These are phyloP conservation scores for Teratosphaeria destructans DNA, from an alignment of 2,329 filamentous ascomycete species.

Conservation along the genomic window DNA sequence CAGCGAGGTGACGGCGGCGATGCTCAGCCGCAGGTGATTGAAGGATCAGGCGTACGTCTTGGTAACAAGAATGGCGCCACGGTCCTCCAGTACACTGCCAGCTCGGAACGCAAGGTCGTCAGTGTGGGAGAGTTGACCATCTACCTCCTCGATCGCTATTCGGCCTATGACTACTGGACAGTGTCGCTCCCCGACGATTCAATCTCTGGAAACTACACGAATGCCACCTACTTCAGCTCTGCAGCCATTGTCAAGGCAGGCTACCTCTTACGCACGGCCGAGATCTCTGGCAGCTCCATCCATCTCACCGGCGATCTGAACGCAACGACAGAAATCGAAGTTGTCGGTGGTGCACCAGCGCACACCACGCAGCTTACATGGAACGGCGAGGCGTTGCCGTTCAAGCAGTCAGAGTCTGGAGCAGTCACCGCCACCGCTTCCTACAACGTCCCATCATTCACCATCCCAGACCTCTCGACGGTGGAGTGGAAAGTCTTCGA, in stretches of 20 bases:
- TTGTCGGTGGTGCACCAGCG: constrained; percentile 52
- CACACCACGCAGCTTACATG: constrained; percentile 48
- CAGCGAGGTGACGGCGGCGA: background rate
- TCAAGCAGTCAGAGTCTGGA: constrained; percentile 25
- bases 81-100: constrained; percentile 47
- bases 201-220: constrained; percentile 23
- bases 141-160: constrained; percentile 53
- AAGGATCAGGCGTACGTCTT: constrained; percentile 31
- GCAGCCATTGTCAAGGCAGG: constrained; percentile 52
- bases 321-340: constrained; percentile 53
- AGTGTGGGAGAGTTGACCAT: constrained; percentile 42
- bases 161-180: constrained; percentile 61
- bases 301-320: constrained; percentile 63
- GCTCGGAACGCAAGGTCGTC: constrained; percentile 42
- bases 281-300: constrained; percentile 46
- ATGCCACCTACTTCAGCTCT: constrained; percentile 23
- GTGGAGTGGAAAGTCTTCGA: constrained; percentile 61
- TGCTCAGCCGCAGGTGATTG: constrained; percentile 27
- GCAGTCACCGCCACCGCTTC: constrained; percentile 42
- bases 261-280: constrained; percentile 53
- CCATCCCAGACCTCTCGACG: constrained; percentile 47
- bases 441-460: constrained; percentile 41
- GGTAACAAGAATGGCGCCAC: constrained; percentile 32
- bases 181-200: constrained; percentile 41
- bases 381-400: constrained; percentile 41